A percentile compares a stretch with the other conserved stretches of the same genome.
Conservation (phyloP, 306 rosid genomes). For the Mimosa pudica region DNA sequence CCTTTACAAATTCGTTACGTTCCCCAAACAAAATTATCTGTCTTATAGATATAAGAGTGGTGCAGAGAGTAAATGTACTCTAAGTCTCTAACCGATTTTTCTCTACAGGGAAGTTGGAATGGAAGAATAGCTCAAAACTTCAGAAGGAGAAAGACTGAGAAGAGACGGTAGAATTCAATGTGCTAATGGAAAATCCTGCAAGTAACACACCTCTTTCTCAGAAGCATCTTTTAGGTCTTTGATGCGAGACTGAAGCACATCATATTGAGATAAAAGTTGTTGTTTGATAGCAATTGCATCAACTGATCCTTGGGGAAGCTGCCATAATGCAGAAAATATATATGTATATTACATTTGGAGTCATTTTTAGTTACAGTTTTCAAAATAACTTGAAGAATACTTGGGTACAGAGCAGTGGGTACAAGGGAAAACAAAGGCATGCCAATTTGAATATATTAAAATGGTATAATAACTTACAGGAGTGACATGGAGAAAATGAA, state of each 20-base stretch:
- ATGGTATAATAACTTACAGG: neutral
- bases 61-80: neutral
- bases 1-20: conserved; percentile 18
- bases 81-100: neutral
- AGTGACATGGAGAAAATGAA: neutral
- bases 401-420: conserved; percentile 17
- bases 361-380: conserved; percentile 1
- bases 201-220: conserved; percentile 74
- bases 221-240: conserved; percentile 82
- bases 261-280: conserved; percentile 89
- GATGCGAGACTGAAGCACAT: conserved; percentile 84
- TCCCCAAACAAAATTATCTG: conserved; percentile 14
- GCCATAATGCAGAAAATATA: conserved; percentile 33
- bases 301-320: conserved; percentile 87
- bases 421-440: conserved; percentile 19
- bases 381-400: conserved; percentile 20
- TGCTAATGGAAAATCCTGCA: conserved; percentile 36
- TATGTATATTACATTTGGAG: conserved; percentile 4
- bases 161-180: conserved; percentile 15
- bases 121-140: conserved; percentile 16
- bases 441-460: conserved; percentile 5
- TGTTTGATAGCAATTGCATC: conserved; percentile 81
- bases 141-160: conserved; percentile 1
- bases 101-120: conserved; percentile 15
- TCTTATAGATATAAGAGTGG: conserved; percentile 12